Base-by-base conservation (phyloP, 345 rosid genomes). In the Passiflora organensis region DNA sequence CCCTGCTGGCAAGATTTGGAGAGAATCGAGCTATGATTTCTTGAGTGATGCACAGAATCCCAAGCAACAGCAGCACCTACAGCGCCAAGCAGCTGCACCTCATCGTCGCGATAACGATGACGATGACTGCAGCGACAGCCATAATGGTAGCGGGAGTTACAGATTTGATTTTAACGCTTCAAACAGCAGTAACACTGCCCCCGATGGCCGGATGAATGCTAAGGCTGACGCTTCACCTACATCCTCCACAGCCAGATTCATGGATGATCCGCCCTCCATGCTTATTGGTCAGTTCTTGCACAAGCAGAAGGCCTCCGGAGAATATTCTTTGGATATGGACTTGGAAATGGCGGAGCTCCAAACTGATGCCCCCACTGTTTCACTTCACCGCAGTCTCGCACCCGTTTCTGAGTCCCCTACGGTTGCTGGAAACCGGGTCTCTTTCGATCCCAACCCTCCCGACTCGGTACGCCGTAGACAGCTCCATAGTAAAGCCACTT, bases 251-350 rank as follows among this genome's bases (percentile, higher is more conserved):
- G 3, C 34, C 3, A 3, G 5, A 28, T 28, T 8, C 3, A 28
- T 28, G 59, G 69, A 70, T 32, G 96, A 87, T 75, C 96, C 96
- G 20, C 84, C 87, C 1, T 83, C 95, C 1, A 76, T 62, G 79
- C 66, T 76, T 0, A 79, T 76, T 10, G 76, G 74, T 48, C 72
- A 76, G 78, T 76, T 79, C 55, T 78, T 72, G 15, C 80, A 79
- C 61, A 72, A 64, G 66, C 83, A 72, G 61, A 63, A 71, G 37
- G 83, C 76, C 36, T 79, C 80, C 38, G 83, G 80, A 10, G 83
- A 76, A 23, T 56, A 76, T 70, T 67, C 68, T 13, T 56, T 79
- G 21, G 83, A 79, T 61, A 69, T 79, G 53, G 83, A 79, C 48
- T 52, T 76, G 15, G 56, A 68, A 50, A 79, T 76, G 83, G 72